Evolutionary conservation across 176 grass and related monocot genomes (phyloP).

Genomic region (Poa annua): DNA sequence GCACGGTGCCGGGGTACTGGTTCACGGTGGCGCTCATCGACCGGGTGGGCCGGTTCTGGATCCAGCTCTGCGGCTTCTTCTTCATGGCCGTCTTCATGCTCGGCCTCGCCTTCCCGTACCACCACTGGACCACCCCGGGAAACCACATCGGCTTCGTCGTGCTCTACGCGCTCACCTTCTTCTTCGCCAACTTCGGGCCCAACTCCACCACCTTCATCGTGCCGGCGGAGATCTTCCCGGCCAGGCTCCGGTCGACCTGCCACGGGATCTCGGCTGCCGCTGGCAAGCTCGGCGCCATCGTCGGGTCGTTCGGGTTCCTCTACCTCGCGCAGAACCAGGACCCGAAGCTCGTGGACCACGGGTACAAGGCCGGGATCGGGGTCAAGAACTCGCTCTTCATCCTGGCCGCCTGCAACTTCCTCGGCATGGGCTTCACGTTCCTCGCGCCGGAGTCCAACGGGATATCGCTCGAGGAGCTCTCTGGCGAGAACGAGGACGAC

Average conservation of each 20-base stretch:
- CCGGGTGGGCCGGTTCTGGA: conserved; percentile 48
- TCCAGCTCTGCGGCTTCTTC: conserved; percentile 50
- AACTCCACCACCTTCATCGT: conserved; percentile 72
- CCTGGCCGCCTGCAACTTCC: conserved; percentile 44
- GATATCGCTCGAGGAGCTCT: conserved; percentile 63
- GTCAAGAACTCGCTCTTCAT: conserved; percentile 68
- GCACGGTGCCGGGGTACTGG: conserved; percentile 70
- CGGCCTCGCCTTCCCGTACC: conserved; percentile 50
- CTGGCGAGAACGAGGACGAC: conserved; percentile 58
- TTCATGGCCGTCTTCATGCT: conserved; percentile 63
- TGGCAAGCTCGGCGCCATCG: conserved; percentile 64
- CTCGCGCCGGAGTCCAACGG: conserved; percentile 65
- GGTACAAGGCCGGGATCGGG: conserved; percentile 69
- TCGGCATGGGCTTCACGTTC: conserved; percentile 52
- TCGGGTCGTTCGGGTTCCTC: conserved; percentile 69
- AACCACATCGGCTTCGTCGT: conserved; percentile 53
- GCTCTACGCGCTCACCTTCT: conserved; percentile 70
- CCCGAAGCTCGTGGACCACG: conserved; percentile 44
- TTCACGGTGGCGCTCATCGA: conserved; percentile 62
- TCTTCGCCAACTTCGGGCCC: conserved; percentile 80
- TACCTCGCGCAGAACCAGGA: conserved; percentile 66
- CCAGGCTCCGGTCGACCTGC: conserved; percentile 60
- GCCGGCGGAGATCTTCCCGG: conserved; percentile 72
- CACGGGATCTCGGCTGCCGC: conserved; percentile 63
- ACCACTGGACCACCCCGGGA: conserved; percentile 55